phyloP scores from a whole-genome alignment of 768 basidiomycete genomes.

The Tricholoma flavovirens region DNA sequence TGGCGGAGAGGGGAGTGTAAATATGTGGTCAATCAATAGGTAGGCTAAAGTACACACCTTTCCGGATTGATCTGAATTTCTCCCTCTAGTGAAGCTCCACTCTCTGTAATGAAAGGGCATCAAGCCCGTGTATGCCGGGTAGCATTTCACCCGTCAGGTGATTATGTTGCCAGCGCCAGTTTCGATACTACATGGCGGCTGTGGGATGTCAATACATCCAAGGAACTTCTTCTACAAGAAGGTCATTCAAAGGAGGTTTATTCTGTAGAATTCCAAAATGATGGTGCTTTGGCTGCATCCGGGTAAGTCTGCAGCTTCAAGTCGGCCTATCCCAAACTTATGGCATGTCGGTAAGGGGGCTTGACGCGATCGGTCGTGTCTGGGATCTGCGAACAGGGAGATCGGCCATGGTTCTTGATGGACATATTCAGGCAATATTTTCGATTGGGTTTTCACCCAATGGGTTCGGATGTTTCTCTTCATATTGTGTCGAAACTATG shows the following conservation, averaged over 20 bases:
- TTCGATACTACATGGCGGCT: slow-evolving; percentile 97
- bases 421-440: slow-evolving; percentile 91
- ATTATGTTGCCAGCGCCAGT: slow-evolving; percentile 90
- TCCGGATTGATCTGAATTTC: slow-evolving; percentile 3
- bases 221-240: slow-evolving; percentile 86
- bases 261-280: slow-evolving; percentile 91
- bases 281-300: slow-evolving; percentile 88
- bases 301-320: slow-evolving; percentile 52
- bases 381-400: slow-evolving; percentile 96
- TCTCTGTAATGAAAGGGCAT: slow-evolving; percentile 87
- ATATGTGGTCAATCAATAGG: slow-evolving; percentile 88
- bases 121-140: slow-evolving; percentile 88
- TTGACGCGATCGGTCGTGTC: slow-evolving; percentile 94
- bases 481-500: not conserved
- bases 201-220: slow-evolving; percentile 84
- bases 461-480: slow-evolving; percentile 54
- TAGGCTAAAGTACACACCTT: slow-evolving; percentile 24
- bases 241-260: slow-evolving; percentile 98
- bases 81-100: slow-evolving; percentile 63
- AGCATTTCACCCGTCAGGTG: slow-evolving; percentile 93
- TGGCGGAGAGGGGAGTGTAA: slow-evolving; percentile 79
- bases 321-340: not conserved
- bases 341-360: slow-evolving; percentile 50
- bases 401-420: slow-evolving; percentile 97
- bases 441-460: slow-evolving; percentile 92